Evolutionary conservation across 306 rosid species (phyloP).

Genomic region (Malus domestica): ASM211411v1 NC_041797.1:30615501-30616000

Average conservation of each 20-base stretch:
- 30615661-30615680: conserved; percentile 60
- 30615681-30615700: conserved; percentile 89
- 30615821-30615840: not conserved
- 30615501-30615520: not conserved
- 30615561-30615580: conserved; percentile 66
- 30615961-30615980: not conserved
- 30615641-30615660: conserved; percentile 86
- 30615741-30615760: conserved; percentile 10
- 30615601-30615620: conserved; percentile 75
- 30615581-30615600: conserved; percentile 61
- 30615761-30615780: not conserved
- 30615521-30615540: conserved; percentile 6
- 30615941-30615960: not conserved
- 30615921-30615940: too few relatives aligned
- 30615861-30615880: not conserved
- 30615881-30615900: not conserved
- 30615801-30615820: not conserved
- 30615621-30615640: conserved; percentile 97
- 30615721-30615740: conserved; percentile 99
- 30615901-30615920: not conserved
- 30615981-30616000: not conserved
- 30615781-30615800: not conserved
- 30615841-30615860: not conserved
- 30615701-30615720: conserved; percentile 84
- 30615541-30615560: conserved; percentile 49